These are phyloP conservation scores for Phyllostachys edulis DNA, from an alignment of 176 grass and related monocot species.

Conservation along the genomic window DNA sequence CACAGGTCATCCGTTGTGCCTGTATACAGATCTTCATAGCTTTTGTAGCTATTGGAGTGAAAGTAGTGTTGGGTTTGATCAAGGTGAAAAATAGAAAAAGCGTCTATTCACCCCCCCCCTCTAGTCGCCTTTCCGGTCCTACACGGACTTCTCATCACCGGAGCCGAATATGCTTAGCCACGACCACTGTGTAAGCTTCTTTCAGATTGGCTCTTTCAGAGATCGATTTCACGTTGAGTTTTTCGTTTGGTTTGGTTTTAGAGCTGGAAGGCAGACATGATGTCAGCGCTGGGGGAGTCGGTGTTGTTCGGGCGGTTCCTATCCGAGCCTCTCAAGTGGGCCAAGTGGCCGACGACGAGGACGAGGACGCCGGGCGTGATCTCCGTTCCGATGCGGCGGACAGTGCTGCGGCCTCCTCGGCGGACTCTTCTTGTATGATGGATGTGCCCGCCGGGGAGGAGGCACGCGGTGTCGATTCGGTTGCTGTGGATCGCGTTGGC, in stretches of 20 bases:
- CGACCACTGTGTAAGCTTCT: slow-evolving; percentile 16
- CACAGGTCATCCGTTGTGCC: too few species aligned
- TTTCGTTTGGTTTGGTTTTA: neutral
- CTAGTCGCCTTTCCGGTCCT: too few species aligned
- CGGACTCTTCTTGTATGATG: slow-evolving; percentile 37
- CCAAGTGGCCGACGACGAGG: slow-evolving; percentile 11
- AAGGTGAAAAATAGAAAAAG: too few species aligned
- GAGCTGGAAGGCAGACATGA: slow-evolving; percentile 47
- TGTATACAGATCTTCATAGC: too few species aligned
- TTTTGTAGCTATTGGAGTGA: too few species aligned
- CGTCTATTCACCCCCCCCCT: too few species aligned
- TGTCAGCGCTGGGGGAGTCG: slow-evolving; percentile 70
- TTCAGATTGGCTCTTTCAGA: too few species aligned
- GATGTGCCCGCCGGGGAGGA: neutral
- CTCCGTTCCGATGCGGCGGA: neutral
- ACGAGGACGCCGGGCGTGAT: neutral
- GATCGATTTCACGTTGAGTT: neutral
- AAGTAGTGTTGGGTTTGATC: too few species aligned
- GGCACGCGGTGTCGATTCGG: neutral
- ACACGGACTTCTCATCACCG: slow-evolving; percentile 14
- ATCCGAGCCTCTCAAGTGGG: slow-evolving; percentile 72
- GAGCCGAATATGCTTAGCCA: neutral
- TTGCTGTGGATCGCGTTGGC: neutral
- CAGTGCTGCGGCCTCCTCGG: neutral
- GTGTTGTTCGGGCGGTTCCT: slow-evolving; percentile 77